phyloP scores from a whole-genome alignment of 495 filamentous ascomycete genomes.

The Hypoxylon intermedium region DNA sequence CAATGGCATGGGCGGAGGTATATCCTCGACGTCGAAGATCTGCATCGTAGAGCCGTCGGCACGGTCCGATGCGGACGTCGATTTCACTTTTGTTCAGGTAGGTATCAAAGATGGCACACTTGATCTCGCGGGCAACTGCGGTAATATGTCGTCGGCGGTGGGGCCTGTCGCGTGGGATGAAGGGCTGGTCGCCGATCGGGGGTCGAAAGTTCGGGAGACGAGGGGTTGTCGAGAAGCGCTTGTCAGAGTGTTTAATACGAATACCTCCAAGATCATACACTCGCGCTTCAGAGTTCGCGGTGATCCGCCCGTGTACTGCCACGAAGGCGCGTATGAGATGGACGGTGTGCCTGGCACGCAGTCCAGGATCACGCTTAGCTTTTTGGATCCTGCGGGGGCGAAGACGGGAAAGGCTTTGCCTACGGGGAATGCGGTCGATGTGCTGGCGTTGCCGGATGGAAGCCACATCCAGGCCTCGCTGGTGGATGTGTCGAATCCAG shows the following conservation, averaged over 20 bases:
- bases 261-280: constrained; percentile 56
- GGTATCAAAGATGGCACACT: constrained; percentile 65
- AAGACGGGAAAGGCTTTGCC: constrained; percentile 71
- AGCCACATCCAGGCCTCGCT: constrained; percentile 57
- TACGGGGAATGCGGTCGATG: constrained; percentile 65
- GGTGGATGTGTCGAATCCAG: constrained; percentile 70
- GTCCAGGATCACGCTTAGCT: constrained; percentile 64
- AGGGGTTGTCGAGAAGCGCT: constrained; percentile 43
- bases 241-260: constrained; percentile 57
- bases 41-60: constrained; percentile 64
- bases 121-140: constrained; percentile 75
- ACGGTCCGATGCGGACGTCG: constrained; percentile 65
- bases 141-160: constrained; percentile 73
- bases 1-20: constrained; percentile 74
- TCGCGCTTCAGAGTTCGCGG: constrained; percentile 57
- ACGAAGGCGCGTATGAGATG: constrained; percentile 65
- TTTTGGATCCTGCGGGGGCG: constrained; percentile 70
- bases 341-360: constrained; percentile 70
- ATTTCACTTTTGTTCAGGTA: constrained; percentile 76
- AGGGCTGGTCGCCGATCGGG: constrained; percentile 47
- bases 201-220: constrained; percentile 13
- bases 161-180: constrained; percentile 70
- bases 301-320: constrained; percentile 48
- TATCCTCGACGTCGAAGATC: constrained; percentile 73
- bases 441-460: constrained; percentile 59